Percentiles rank a stretch among this genome's conserved stretches.
These are phyloP conservation scores for Guyanaporus albipodus DNA, from an alignment of 768 basidiomycete species.

Conservation along the genomic window DNA sequence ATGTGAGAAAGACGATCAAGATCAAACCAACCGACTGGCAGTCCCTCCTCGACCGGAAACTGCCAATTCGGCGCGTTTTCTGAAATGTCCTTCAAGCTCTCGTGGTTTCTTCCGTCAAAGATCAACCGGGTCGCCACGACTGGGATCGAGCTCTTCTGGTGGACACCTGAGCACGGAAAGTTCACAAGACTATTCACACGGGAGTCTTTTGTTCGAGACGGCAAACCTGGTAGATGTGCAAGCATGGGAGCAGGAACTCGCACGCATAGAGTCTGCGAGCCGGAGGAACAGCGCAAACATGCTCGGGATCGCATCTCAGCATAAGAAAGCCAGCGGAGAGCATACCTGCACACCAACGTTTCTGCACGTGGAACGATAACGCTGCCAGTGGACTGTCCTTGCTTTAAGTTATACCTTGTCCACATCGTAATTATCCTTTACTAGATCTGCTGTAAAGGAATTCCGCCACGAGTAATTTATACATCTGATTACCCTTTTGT, in stretches of 20 bases:
- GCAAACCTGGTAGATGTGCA: slow-evolving; percentile 39
- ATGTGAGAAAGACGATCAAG: slow-evolving; percentile 12
- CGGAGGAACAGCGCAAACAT: slow-evolving; percentile 41
- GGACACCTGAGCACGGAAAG: slow-evolving; percentile 30
- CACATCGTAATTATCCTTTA: not conserved
- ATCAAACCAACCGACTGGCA: slow-evolving; percentile 12
- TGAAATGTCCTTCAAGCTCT: slow-evolving; percentile 11
- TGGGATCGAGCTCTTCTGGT: slow-evolving; percentile 44
- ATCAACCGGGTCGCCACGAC: slow-evolving; percentile 26
- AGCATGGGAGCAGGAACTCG: slow-evolving; percentile 80
- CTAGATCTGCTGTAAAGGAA: slow-evolving; percentile 12
- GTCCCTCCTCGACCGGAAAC: slow-evolving; percentile 28
- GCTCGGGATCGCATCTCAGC: slow-evolving; percentile 29
- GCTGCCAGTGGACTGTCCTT: not conserved
- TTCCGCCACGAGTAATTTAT: slow-evolving; percentile 8
- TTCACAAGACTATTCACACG: slow-evolving; percentile 13
- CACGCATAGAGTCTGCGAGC: slow-evolving; percentile 62
- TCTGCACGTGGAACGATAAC: slow-evolving; percentile 24
- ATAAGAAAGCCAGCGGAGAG: slow-evolving; percentile 25
- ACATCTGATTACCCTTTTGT: slow-evolving; percentile 4
- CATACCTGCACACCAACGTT: slow-evolving; percentile 20
- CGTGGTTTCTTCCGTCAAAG: slow-evolving; percentile 21
- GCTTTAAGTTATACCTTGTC: slow-evolving; percentile 9
- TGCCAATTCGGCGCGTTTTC: slow-evolving; percentile 15
- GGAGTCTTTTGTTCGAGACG: slow-evolving; percentile 23